A percentile compares a stretch with the other conserved stretches of the same genome.
Conservation (phyloP, 2,329 filamentous ascomycete genomes). For the Samsoniella hepiali region DNA sequence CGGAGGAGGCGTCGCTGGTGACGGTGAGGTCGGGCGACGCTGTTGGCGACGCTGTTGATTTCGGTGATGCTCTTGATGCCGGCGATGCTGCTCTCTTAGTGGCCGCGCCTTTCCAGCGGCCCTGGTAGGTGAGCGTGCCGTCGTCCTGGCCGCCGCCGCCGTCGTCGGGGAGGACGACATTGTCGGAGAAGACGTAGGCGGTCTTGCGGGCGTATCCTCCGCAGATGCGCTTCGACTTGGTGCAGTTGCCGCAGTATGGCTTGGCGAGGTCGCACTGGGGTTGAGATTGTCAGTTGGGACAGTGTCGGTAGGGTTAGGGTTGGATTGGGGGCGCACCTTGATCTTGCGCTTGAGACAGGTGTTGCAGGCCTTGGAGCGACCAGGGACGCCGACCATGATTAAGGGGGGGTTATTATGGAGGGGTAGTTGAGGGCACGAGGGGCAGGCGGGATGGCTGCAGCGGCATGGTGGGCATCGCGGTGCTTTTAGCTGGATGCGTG, state of each 20-base stretch:
- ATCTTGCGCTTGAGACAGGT: slow-evolving; percentile 18
- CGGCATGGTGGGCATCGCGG: neutral
- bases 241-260: slow-evolving; percentile 19
- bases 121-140: slow-evolving; percentile 11
- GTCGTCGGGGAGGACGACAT: slow-evolving; percentile 5
- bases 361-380: slow-evolving; percentile 16
- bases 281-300: neutral
- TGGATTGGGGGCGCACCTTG: neutral
- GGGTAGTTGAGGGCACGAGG: neutral
- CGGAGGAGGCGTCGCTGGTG: neutral
- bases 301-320: neutral
- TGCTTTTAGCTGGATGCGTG: neutral
- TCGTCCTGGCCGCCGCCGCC: neutral
- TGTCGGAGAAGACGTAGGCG: slow-evolving; percentile 19
- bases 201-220: slow-evolving; percentile 18
- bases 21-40: too few species aligned
- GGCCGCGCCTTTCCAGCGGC: slow-evolving; percentile 6
- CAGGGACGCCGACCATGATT: slow-evolving; percentile 12
- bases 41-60: too few species aligned
- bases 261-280: slow-evolving; percentile 18
- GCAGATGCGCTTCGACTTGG: slow-evolving; percentile 18
- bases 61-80: too few species aligned
- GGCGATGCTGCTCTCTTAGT: neutral
- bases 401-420: too few species aligned
- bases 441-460: neutral